Evolutionary conservation across 345 rosid species (phyloP), one percentile per base, ranked within the genome.

Genomic region (Corymbia maculata): DNA sequence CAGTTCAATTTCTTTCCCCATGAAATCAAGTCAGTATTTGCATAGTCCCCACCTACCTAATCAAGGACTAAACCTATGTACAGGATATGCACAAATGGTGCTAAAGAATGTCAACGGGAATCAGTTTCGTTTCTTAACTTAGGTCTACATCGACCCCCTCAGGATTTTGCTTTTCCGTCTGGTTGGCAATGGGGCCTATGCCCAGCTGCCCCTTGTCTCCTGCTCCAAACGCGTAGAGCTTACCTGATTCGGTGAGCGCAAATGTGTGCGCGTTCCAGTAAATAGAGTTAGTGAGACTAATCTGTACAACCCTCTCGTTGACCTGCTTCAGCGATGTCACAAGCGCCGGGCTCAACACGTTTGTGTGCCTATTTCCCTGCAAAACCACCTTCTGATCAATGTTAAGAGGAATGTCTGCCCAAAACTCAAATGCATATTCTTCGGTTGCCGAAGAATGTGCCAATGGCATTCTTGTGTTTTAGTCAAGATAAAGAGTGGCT

Each of bases 181-280:
- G 93, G 93, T 92, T 92, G 87, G 94, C 94, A 4, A 91, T 93
- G 9, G 95, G 96, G 89, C 95, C 94, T 59, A 93, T 90, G 52
- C 99, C 98, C 8, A 98, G 97, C 93, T 98, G 99, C 87, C 99
- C 99, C 86, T 92, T 97, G 92, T 98, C 99, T 36, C 99, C 99
- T 0, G 98, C 95, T 2, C 99, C 99, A 55, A 98, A 97, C 3
- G 99, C 98, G 21, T 94, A 98, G 4, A 98, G 92, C 89, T 93
- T 95, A 75, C 99, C 99, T 0, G 97, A 94, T 91, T 97, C 98
- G 0, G 97, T 93, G 87, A 97, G 95, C 7, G 98, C 99, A 89
- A 98, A 94, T 2, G 99, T 98, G 92, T 98, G 99, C 14, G 99
- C 96, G 51, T 92, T 94, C 98, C 97, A 97, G 88, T 94, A 92